A percentile compares a stretch with the other conserved stretches of the same genome.
Evolutionary conservation across 1,284 basidiomycete species (phyloP).

Genomic region (Leccinum angustisporum): DNA sequence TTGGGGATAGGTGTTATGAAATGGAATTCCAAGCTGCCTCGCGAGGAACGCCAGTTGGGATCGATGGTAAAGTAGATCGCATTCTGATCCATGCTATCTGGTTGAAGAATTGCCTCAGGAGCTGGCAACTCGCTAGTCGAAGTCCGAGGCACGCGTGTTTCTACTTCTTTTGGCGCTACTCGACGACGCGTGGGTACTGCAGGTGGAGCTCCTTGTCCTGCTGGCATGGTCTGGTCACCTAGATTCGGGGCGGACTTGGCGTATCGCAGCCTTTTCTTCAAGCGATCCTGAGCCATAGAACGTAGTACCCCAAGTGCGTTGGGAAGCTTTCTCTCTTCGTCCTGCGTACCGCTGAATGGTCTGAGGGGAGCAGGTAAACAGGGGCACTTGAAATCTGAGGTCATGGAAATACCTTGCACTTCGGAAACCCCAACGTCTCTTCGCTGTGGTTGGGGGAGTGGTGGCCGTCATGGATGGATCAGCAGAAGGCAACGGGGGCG

Average conservation of each 20-base stretch:
- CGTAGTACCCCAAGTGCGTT: conserved; percentile 11
- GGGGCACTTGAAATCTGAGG: background rate
- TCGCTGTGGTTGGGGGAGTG: conserved; percentile 2
- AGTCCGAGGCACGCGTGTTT: background rate
- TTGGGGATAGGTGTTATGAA: conserved; percentile 30
- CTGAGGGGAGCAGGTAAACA: conserved; percentile 12
- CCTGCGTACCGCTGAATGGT: conserved; percentile 5
- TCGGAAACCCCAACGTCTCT: conserved; percentile 20
- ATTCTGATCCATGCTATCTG: conserved; percentile 15
- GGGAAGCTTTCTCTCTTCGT: conserved; percentile 8
- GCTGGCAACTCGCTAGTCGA: background rate
- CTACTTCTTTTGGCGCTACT: background rate
- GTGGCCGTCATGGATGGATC: conserved; percentile 3
- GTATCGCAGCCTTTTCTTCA: conserved; percentile 25
- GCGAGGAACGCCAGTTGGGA: conserved; percentile 21
- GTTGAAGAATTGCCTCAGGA: background rate
- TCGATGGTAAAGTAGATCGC: conserved; percentile 34
- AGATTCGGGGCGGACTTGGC: conserved; percentile 31
- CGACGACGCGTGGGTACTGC: background rate
- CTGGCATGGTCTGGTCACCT: conserved; percentile 4
- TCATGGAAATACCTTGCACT: conserved; percentile 16
- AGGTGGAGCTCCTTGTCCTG: background rate
- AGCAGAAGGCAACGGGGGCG: background rate
- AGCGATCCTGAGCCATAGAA: conserved; percentile 15
- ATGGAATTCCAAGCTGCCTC: conserved; percentile 24